Base-by-base conservation (phyloP, 768 basidiomycete species). In the Tylopilus plumbeoviolaceoides region DNA sequence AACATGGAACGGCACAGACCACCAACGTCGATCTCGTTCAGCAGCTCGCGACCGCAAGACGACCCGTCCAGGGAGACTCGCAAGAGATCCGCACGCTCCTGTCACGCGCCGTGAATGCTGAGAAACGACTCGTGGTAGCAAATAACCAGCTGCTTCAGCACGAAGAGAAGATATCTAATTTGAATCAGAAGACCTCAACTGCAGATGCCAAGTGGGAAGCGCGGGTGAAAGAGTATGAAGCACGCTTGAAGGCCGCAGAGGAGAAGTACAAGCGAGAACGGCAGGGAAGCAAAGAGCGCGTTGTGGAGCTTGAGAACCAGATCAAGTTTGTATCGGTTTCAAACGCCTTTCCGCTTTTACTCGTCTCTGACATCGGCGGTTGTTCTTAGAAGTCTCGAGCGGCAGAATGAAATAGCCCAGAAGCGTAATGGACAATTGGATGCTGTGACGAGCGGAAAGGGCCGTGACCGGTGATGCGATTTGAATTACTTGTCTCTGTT, bases 171-270 rank as follows among this genome's bases (percentile, higher is more conserved):
- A 78, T 95, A 45, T 82, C 86, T 1, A 68, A 74, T 38, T 78
- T 89, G 70, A 87, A 86, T 58, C 78, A 84, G 71, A 88, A 85
- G 75, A 88, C 79, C 35, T 73, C 76, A 0, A 75, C 73, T 0
- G 87, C 89, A 0, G 94, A 97, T 59, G 74, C 73, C 48, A 95
- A 95, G 69, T 98, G 95, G 93, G 94, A 95, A 63, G 91, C 87
- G 0, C 77, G 95, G n/a, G 90, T 98, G 42, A 87, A 85, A 69
- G 95, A 98, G 70, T 94, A 95, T 62, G 92, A 97, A 71, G 66
- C 81, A 14, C 73, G 89, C 17, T 64, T 94, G 56, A 85, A 84
- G 67, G 83, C 84, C 0, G 91, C 91, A 0, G 91, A 93, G 63
- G 95, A 98, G 75, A 85, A 84, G 65, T 84, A 92, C 58, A 98